Base-by-base conservation (phyloP, 108 stramenopile species). In the Nitzschia sp. region DNA sequence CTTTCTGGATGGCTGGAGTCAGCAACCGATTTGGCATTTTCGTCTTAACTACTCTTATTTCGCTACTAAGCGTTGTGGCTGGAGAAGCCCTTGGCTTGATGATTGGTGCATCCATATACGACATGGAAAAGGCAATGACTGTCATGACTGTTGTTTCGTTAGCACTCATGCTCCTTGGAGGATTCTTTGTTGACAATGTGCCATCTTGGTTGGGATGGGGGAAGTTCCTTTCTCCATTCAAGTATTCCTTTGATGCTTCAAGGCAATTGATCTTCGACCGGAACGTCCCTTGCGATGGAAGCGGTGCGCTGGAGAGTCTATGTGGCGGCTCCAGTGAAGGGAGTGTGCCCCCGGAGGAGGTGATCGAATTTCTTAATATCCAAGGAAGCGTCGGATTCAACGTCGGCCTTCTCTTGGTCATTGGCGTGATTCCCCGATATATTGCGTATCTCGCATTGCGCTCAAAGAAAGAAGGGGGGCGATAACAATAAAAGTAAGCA, bases 1-100 rank as follows among this genome's bases (percentile, higher is more conserved):
- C 85, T 8, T 91, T 81, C 45, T 91, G 86, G 86, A 83, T 91
- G 85, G 56, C 75, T 11, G 84, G 75, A 26, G 71, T 91, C 19
- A 81, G 80, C 26, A 58, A 55, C 21, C 66, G 59, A 13, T 72
- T 82, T 58, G 25, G 26, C 11, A 53, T 83, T 13, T 90, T 90
- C 70, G 25, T 90, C 19, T 66, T 53, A 3, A 80, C 65, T 25
- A 75, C 80, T 6, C 22, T 77, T 1, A 78, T 77, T 55, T 75
- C 71, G 16, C 67, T 87, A 9, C 32, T 90, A 54, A 72, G 71
- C 36, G 86, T 85, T 35, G 56, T 90, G 53, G 82, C 89, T n/a
- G 86, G 89, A 3, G 90, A 87, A 57, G 69, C 84, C 25, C 69
- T 87, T 52, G 90, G 86, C 23, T 60, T 91, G 32, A 48, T 86